Conservation (phyloP, 2,329 filamentous ascomycete species). For the Neonectria hederae region DNA sequence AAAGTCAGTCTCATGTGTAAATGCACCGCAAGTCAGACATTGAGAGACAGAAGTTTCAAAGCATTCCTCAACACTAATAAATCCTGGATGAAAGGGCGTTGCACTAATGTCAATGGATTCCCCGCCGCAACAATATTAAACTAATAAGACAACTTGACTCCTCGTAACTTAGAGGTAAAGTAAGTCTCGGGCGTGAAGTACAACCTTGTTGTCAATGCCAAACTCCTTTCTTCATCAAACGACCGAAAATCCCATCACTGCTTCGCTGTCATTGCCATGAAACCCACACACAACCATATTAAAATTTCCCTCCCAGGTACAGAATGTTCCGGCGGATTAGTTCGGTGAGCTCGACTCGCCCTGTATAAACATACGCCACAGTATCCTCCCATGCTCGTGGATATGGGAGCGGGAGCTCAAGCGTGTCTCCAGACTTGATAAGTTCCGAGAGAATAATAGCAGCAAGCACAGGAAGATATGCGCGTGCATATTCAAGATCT, state of each 20-base stretch:
- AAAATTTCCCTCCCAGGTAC: conserved; percentile 63
- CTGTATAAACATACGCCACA: conserved; percentile 64
- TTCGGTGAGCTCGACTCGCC: conserved; percentile 55
- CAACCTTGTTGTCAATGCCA: background rate
- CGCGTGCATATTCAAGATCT: conserved; percentile 47
- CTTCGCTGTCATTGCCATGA: too few relatives aligned
- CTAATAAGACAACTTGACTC: background rate
- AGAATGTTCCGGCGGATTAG: conserved; percentile 62
- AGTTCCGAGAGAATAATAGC: conserved; percentile 64
- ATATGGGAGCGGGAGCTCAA: conserved; percentile 67
- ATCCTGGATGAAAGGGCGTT: too few relatives aligned
- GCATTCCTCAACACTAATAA: background rate
- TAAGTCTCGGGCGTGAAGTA: too few relatives aligned
- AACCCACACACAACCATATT: conserved; percentile 5
- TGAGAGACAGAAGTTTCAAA: background rate
- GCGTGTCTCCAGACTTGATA: conserved; percentile 60
- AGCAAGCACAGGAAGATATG: conserved; percentile 61
- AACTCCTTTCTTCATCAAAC: background rate
- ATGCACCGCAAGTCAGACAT: background rate
- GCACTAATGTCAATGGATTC: background rate
- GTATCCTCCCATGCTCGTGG: conserved; percentile 66
- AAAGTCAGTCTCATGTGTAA: background rate
- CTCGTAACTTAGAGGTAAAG: background rate
- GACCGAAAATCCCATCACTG: background rate
- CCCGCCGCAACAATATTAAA: background rate